Evolutionary conservation across 345 rosid genomes (phyloP).

Genomic region (Ceriops tagal): DNA sequence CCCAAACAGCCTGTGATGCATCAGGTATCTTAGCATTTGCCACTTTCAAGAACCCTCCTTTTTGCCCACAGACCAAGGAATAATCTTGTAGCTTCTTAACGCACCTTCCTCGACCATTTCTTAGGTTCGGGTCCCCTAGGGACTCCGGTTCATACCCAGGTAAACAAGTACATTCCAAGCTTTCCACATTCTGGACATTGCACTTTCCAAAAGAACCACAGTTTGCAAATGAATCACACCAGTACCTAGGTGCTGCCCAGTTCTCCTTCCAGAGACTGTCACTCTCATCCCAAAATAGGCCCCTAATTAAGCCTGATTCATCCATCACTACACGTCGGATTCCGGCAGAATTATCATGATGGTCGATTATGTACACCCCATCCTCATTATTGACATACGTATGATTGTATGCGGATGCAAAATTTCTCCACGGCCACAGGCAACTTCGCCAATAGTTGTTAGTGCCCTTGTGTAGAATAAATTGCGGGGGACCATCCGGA

Average conservation of each 20-base stretch:
- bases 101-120: too few species aligned
- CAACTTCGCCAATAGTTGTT: not conserved
- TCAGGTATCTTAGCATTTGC: too few species aligned
- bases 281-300: constrained; percentile 11
- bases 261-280: not conserved
- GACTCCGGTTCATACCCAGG: constrained; percentile 19
- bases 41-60: too few species aligned
- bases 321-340: not conserved
- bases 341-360: not conserved
- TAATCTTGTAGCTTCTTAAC: too few species aligned
- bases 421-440: constrained; percentile 17
- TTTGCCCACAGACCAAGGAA: too few species aligned
- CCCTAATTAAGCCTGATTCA: not conserved
- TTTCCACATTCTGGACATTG: not conserved
- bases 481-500: not conserved
- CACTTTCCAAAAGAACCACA: constrained; percentile 12
- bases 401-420: not conserved
- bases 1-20: not conserved
- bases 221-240: constrained; percentile 8
- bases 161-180: constrained; percentile 17
- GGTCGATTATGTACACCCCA: not conserved
- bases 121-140: not conserved
- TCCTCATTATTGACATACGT: not conserved
- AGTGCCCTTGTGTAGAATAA: not conserved
- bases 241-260: not conserved